Evolutionary conservation across 1,139 yeast species (phyloP).

Genomic region (Zygosaccharomyces pseudobailii): DNA sequence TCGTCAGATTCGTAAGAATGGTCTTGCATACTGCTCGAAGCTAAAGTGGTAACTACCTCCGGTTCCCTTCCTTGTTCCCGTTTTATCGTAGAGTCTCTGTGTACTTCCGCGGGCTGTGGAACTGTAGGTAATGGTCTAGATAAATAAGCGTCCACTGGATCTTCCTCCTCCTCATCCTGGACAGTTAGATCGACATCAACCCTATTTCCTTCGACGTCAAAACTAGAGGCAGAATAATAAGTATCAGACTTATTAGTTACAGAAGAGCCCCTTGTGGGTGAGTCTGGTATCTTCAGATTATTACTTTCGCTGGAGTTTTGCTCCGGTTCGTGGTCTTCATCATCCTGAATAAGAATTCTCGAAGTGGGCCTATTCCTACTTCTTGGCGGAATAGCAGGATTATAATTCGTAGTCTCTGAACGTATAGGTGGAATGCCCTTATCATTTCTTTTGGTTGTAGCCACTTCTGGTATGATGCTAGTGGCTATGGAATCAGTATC

Average conservation of each 20-base stretch:
- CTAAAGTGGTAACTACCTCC: conserved; percentile 3
- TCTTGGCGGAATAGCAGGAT: conserved; percentile 33
- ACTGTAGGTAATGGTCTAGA: conserved; percentile 20
- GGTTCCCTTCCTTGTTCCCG: conserved; percentile 2
- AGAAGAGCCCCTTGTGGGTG: conserved; percentile 13
- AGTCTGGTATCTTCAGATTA: conserved; percentile 4
- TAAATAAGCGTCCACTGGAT: conserved; percentile 8
- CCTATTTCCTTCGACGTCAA: conserved; percentile 5
- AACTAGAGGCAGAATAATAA: conserved; percentile 22
- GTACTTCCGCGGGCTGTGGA: conserved; percentile 12
- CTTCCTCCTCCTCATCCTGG: conserved; percentile 8
- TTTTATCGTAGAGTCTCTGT: conserved; percentile 11
- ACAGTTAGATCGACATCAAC: conserved; percentile 3
- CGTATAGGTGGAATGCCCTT: conserved; percentile 20
- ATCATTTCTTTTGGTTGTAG: conserved; percentile 13
- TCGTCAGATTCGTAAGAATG: conserved; percentile 9
- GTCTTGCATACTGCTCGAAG: background rate
- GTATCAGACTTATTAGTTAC: conserved; percentile 20
- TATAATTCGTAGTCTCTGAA: conserved; percentile 21
- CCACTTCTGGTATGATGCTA: conserved; percentile 24
- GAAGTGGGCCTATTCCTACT: conserved; percentile 31
- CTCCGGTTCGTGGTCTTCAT: conserved; percentile 14
- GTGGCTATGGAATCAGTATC: conserved; percentile 26
- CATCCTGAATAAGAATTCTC: conserved; percentile 22
- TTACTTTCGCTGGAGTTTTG: background rate